A percentile compares a stretch with the other conserved stretches of the same genome.
phyloP scores from a whole-genome alignment of 202 grass and related monocot species.

The Cymbopogon flexuosus region DNA sequence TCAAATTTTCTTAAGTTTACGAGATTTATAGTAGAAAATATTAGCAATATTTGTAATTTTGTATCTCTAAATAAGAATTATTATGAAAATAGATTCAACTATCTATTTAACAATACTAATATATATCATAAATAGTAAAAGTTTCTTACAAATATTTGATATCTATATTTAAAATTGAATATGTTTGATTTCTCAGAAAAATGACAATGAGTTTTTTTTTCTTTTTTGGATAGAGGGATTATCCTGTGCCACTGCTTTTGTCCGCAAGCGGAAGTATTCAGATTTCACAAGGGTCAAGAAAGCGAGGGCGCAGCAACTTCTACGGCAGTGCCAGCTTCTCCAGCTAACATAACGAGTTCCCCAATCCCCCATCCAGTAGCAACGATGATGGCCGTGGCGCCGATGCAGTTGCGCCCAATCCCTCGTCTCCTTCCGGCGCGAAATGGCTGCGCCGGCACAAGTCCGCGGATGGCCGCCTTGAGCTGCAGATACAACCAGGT shows the following conservation, averaged over 20 bases:
- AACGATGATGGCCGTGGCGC: slow-evolving; percentile 8
- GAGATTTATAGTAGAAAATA: no score
- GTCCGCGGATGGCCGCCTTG: not conserved
- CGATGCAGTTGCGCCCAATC: slow-evolving; percentile 16
- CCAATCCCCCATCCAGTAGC: not conserved
- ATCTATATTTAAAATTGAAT: no score
- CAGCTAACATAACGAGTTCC: not conserved
- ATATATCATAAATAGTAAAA: no score
- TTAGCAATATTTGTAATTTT: no score
- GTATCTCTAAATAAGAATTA: no score
- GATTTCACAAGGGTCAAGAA: slow-evolving; percentile 18
- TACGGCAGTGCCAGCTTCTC: slow-evolving; percentile 22
- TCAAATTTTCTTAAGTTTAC: no score
- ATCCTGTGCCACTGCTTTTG: slow-evolving; percentile 2
- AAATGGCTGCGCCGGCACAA: slow-evolving; percentile 1
- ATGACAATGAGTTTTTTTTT: no score
- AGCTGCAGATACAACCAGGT: slow-evolving; percentile 40
- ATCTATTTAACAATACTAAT: no score
- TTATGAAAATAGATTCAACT: no score
- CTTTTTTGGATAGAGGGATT: no score
- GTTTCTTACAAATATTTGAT: no score
- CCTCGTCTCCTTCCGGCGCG: slow-evolving; percentile 8
- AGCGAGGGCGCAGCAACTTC: not conserved
- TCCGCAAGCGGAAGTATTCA: slow-evolving; percentile 9
- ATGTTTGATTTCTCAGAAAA: no score